A percentile compares a stretch with the other conserved stretches of the same genome.
Conservation (phyloP, 805 yeast genomes). For the Sugiyamaella lignohabitans region DNA sequence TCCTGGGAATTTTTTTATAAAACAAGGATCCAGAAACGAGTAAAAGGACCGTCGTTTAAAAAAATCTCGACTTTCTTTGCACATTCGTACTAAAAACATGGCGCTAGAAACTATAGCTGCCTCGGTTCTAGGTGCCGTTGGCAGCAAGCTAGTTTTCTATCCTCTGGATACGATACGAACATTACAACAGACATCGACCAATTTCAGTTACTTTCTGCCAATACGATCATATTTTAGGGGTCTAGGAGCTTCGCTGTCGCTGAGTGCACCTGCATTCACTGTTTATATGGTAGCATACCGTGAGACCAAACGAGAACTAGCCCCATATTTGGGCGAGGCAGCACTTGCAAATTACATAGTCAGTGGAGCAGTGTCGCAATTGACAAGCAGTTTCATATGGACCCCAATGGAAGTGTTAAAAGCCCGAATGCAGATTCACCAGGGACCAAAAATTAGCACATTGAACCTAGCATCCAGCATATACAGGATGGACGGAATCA, state of each 20-base stretch:
- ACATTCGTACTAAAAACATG: too few relatives aligned
- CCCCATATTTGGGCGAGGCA: constrained; percentile 32
- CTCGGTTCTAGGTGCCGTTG: constrained; percentile 29
- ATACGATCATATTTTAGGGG: constrained; percentile 37
- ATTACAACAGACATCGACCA: constrained; percentile 36
- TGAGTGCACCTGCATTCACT: constrained; percentile 39
- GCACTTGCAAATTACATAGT: constrained; percentile 31
- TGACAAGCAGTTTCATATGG: constrained; percentile 35
- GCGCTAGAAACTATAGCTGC: neutral
- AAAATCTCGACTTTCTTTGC: too few relatives aligned
- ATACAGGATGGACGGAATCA: constrained; percentile 58
- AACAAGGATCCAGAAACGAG: too few relatives aligned
- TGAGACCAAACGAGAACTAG: constrained; percentile 32
- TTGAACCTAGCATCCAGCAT: constrained; percentile 30
- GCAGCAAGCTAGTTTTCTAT: constrained; percentile 35
- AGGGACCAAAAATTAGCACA: constrained; percentile 13
- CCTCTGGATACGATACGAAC: constrained; percentile 40
- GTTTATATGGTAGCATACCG: constrained; percentile 37
- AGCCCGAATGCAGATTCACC: constrained; percentile 37
- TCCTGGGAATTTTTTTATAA: too few relatives aligned
- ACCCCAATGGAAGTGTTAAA: constrained; percentile 43
- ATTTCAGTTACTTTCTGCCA: constrained; percentile 33
- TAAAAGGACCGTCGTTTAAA: too few relatives aligned
- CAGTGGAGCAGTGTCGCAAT: constrained; percentile 37
- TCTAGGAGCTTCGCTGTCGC: constrained; percentile 32